Evolutionary conservation across 768 basidiomycete species (phyloP).

Genomic region (Tulasnella calospora): DNA sequence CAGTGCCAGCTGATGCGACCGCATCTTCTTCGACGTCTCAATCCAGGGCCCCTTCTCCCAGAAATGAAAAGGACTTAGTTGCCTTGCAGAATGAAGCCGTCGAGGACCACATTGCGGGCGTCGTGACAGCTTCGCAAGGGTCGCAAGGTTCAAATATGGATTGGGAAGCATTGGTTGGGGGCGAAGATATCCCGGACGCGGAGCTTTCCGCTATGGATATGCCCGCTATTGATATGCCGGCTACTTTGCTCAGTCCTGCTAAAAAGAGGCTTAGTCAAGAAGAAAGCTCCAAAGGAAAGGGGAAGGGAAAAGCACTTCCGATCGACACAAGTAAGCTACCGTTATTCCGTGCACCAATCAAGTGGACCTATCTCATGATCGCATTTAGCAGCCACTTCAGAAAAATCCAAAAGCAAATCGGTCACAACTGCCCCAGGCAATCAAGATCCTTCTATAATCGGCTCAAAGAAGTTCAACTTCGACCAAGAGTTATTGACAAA

Average conservation of each 20-base stretch:
- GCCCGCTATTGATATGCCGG: neutral
- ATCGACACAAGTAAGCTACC: neutral
- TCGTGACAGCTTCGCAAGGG: neutral
- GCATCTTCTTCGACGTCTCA: neutral
- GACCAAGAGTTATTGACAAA: constrained; percentile 31
- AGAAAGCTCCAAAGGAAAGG: neutral
- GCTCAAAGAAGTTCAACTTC: constrained; percentile 34
- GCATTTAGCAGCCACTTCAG: neutral
- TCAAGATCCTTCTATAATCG: constrained; percentile 32
- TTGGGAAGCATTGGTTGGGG: constrained; percentile 15
- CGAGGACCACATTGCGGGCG: neutral
- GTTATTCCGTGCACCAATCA: neutral
- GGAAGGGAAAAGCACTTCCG: neutral
- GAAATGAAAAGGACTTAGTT: neutral
- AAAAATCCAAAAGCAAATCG: neutral
- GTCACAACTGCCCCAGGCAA: neutral
- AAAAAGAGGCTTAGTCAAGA: neutral
- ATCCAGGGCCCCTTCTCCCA: neutral
- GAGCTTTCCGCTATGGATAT: neutral
- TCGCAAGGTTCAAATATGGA: constrained; percentile 9
- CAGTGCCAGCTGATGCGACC: neutral
- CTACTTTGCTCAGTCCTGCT: neutral
- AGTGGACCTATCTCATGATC: neutral
- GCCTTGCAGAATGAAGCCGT: constrained; percentile 2
- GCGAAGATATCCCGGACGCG: neutral